Conservation (phyloP, 2,329 filamentous ascomycete species). For the Chaetomium sp. region DNA sequence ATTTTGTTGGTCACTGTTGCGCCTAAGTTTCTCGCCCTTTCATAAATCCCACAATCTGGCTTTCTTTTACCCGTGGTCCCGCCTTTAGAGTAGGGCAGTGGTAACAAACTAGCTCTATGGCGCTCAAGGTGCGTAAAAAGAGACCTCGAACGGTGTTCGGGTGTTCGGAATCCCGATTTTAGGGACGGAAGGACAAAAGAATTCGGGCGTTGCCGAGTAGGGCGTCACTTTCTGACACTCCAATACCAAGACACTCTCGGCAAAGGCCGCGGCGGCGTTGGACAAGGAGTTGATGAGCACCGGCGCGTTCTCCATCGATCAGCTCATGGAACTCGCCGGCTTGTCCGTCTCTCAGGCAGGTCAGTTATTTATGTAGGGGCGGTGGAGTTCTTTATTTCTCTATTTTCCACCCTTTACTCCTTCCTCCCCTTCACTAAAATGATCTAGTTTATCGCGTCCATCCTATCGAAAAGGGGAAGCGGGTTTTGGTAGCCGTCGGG, state of each 20-base stretch:
- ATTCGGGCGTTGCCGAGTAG: background rate
- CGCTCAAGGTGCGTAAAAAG: slow-evolving; percentile 16
- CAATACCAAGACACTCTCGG: slow-evolving; percentile 63
- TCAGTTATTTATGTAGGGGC: slow-evolving; percentile 32
- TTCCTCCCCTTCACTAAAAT: too few species aligned
- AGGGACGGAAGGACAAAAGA: background rate
- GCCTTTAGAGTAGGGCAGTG: too few species aligned
- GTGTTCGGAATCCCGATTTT: background rate
- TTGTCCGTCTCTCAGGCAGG: slow-evolving; percentile 87
- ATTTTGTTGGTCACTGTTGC: background rate
- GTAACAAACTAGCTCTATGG: slow-evolving; percentile 5
- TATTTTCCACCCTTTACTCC: too few species aligned
- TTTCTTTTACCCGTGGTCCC: too few species aligned
- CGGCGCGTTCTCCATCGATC: slow-evolving; percentile 85
- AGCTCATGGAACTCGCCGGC: slow-evolving; percentile 94
- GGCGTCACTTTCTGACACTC: background rate
- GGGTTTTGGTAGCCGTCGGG: slow-evolving; percentile 83
- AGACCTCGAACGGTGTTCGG: background rate
- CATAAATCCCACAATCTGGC: background rate
- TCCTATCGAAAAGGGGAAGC: slow-evolving; percentile 61
- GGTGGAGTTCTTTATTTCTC: too few species aligned
- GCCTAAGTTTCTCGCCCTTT: background rate
- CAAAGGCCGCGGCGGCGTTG: slow-evolving; percentile 80
- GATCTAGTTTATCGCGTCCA: slow-evolving; percentile 75
- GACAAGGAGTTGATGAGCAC: slow-evolving; percentile 92